These are phyloP conservation scores for Juglanconis oblonga DNA, from an alignment of 2,329 filamentous ascomycete species.

Conservation along the genomic window DNA sequence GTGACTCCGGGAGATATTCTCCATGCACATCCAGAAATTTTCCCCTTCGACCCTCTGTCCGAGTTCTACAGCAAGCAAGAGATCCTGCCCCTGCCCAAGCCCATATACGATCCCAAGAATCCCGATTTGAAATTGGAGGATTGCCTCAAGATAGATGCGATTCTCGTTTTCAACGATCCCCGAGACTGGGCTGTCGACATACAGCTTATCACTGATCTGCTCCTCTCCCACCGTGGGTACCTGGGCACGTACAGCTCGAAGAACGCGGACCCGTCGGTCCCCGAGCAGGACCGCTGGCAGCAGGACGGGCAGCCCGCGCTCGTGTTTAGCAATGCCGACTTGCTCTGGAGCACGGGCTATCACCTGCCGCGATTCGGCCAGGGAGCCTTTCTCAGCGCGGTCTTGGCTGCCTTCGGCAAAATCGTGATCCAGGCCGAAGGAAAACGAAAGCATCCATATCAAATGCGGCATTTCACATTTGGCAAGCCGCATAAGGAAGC, in stretches of 20 bases:
- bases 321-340: constrained; percentile 87
- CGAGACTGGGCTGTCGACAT: constrained; percentile 92
- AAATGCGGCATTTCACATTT: constrained; percentile 33
- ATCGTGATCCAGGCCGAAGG: constrained; percentile 47
- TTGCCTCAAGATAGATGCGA: constrained; percentile 76
- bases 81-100: constrained; percentile 54
- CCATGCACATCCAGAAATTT: constrained; percentile 68
- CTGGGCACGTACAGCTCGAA: constrained; percentile 74
- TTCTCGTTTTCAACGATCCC: constrained; percentile 94
- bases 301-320: constrained; percentile 75
- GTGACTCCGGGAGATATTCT: constrained; percentile 85
- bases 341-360: constrained; percentile 85
- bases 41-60: constrained; percentile 75
- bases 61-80: constrained; percentile 57
- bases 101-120: constrained; percentile 19
- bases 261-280: constrained; percentile 63
- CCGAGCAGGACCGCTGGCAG: constrained; percentile 72
- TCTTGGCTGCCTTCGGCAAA: constrained; percentile 43
- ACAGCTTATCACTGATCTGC: constrained; percentile 77
- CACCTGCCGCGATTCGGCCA: constrained; percentile 85
- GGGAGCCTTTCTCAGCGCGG: constrained; percentile 80
- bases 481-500: constrained; percentile 80
- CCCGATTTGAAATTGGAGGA: constrained; percentile 25
- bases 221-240: constrained; percentile 75
- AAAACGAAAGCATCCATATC: constrained; percentile 35